phyloP scores from a whole-genome alignment of 1,284 basidiomycete species.

The Tylopilus orsonianus region DNA sequence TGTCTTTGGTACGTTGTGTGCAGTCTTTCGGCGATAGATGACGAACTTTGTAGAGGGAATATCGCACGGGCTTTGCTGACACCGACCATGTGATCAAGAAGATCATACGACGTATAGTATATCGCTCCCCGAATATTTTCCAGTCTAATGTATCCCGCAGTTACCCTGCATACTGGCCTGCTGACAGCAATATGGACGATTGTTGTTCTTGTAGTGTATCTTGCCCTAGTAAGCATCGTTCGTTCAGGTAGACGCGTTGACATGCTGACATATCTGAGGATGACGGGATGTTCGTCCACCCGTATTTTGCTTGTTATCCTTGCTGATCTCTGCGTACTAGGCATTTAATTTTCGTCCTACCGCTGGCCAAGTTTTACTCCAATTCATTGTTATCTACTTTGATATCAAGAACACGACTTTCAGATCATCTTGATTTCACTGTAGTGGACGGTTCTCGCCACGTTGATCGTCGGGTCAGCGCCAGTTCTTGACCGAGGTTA shows the following conservation, averaged over 20 bases:
- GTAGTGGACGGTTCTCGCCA: conserved; percentile 25
- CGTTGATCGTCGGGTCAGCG: conserved; percentile 22
- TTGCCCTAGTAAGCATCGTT: conserved; percentile 26
- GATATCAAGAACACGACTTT: conserved; percentile 30
- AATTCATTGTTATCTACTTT: conserved; percentile 37
- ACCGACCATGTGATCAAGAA: conserved; percentile 36
- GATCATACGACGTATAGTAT: conserved; percentile 32
- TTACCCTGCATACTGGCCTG: conserved; percentile 39
- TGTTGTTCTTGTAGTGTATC: conserved; percentile 32
- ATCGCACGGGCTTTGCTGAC: conserved; percentile 32
- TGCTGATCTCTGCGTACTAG: conserved; percentile 12
- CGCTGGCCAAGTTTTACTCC: conserved; percentile 37
- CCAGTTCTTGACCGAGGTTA: neutral
- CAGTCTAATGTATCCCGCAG: conserved; percentile 17
- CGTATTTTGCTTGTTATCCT: neutral
- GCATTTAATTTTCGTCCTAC: conserved; percentile 35
- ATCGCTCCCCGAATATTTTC: neutral
- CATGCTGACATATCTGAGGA: conserved; percentile 18
- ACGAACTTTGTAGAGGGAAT: conserved; percentile 22
- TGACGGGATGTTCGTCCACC: conserved; percentile 20
- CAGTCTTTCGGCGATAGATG: neutral
- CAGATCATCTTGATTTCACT: conserved; percentile 19
- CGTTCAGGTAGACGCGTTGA: neutral
- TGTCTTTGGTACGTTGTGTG: conserved; percentile 28
- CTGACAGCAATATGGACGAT: conserved; percentile 38